Evolutionary conservation across 1,284 basidiomycete species (phyloP), one percentile per base, ranked within the genome.

Genomic region (Fomitopsis palustris): DNA sequence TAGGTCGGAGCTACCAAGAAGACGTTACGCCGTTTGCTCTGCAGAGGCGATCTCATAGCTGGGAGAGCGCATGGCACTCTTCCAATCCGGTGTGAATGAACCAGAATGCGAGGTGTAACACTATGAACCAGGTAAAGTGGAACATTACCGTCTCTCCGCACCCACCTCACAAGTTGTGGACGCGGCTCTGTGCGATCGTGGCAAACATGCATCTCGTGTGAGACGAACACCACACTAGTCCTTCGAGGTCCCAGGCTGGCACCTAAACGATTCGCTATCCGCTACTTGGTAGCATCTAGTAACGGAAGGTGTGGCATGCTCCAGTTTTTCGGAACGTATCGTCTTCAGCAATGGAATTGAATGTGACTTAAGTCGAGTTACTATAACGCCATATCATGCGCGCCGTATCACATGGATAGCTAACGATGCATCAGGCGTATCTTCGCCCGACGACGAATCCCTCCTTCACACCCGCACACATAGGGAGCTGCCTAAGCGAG

Each of bases 271-370:
- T 61, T 90, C 91, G 0, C 72, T 93, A 59, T 93, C 93, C 65
- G 89, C 87, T 16, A 92, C 91, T 4, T 93, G 88, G 84, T 93
- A 90, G 90, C 89, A 92, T 65, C 79, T 73, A 33, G 84, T 93
- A 41, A 93, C 91, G 3, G 89, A 93, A 75, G 81, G 87, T 85
- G 60, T 61, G 75, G 17, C 8, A 21, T 17, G 7, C 23, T 21
- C 19, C 17, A 17, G 14, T 12, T 55, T 16, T 17, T 9, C 47
- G 35, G 49, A n/a, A 31, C 56, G 53, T 33, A 14, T 53, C 23
- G 17, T 37, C 14, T 31, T 39, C 61, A 87, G 85, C 81, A 54
- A 92, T 92, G 90, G 77, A 81, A 63, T 68, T 71, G 6, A 77
- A 91, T 61, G 69, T 79, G 1, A 77, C 79, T 27, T 74, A 92